Conservation (phyloP, 768 basidiomycete species). For the Amanita rubescens region DNA sequence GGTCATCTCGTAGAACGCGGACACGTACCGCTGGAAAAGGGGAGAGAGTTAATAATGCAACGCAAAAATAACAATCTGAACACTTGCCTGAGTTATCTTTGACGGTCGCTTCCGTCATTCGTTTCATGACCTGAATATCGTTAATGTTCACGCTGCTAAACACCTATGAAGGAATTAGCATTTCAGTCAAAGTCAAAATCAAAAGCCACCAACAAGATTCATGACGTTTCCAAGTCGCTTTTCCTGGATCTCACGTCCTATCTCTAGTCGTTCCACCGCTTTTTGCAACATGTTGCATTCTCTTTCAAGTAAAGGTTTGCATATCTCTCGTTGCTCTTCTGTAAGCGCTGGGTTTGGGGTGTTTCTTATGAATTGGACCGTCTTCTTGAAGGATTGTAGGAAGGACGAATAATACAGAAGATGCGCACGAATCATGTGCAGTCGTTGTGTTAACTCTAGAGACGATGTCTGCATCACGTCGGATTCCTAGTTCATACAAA, state of each 20-base stretch:
- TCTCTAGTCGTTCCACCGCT: slow-evolving; percentile 44
- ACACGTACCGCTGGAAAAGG: slow-evolving; percentile 13
- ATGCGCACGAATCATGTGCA: slow-evolving; percentile 55
- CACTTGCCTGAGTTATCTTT: slow-evolving; percentile 23
- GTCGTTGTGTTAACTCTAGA: slow-evolving; percentile 40
- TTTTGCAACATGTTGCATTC: slow-evolving; percentile 41
- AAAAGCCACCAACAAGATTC: slow-evolving; percentile 27
- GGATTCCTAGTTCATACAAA: slow-evolving; percentile 33
- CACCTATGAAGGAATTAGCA: slow-evolving; percentile 21
- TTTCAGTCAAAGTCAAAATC: not conserved
- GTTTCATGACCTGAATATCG: slow-evolving; percentile 36
- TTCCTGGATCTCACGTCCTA: slow-evolving; percentile 32
- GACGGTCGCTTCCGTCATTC: slow-evolving; percentile 32
- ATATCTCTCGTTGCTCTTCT: slow-evolving; percentile 20
- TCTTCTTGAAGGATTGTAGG: slow-evolving; percentile 46
- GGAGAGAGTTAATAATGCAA: not conserved
- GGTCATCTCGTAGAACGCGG: not conserved
- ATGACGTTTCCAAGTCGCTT: slow-evolving; percentile 43
- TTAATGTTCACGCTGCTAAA: slow-evolving; percentile 42
- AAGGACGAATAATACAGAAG: slow-evolving; percentile 51
- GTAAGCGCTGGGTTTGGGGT: slow-evolving; percentile 48
- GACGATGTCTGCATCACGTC: slow-evolving; percentile 35
- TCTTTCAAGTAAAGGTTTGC: slow-evolving; percentile 27
- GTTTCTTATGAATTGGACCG: slow-evolving; percentile 40
- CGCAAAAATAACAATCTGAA: not conserved